Conservation (phyloP, 306 rosid genomes). For the Dryas octopetala region DNA sequence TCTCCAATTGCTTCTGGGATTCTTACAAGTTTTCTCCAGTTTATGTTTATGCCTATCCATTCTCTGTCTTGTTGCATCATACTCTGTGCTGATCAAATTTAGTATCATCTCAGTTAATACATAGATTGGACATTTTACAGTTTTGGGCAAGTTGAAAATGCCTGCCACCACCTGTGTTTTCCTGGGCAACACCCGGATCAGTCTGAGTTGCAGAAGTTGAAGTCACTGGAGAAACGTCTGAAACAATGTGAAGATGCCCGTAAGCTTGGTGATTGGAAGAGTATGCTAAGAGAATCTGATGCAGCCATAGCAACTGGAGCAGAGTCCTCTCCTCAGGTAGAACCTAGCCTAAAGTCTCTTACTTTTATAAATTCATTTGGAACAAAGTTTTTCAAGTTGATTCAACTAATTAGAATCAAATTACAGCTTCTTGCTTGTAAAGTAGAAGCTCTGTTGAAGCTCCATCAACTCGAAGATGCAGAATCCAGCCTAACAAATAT, state of each 20-base stretch:
- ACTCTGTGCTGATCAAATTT: background rate
- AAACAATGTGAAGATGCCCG: slow-evolving; percentile 64
- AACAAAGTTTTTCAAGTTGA: background rate
- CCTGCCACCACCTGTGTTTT: slow-evolving; percentile 54
- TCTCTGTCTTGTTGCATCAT: background rate
- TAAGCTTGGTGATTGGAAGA: slow-evolving; percentile 73
- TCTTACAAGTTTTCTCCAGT: background rate
- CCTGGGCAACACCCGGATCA: slow-evolving; percentile 57
- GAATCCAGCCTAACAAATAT: slow-evolving; percentile 49
- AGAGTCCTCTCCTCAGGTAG: slow-evolving; percentile 81
- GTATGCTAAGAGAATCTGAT: slow-evolving; percentile 61
- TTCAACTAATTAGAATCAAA: slow-evolving; percentile 24
- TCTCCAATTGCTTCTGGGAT: background rate
- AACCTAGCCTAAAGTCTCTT: background rate
- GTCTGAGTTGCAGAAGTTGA: slow-evolving; percentile 68
- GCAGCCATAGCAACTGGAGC: slow-evolving; percentile 71
- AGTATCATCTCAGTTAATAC: slow-evolving; percentile 7
- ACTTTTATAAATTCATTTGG: background rate
- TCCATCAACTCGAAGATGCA: slow-evolving; percentile 80
- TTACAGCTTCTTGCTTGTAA: slow-evolving; percentile 76
- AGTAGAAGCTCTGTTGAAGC: slow-evolving; percentile 74
- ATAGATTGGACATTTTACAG: slow-evolving; percentile 39
- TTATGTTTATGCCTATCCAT: background rate
- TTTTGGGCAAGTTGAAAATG: slow-evolving; percentile 67
- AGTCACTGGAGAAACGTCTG: slow-evolving; percentile 66